Evolutionary conservation across 345 rosid genomes (phyloP).

Genomic region (Gossypium rotundifolium): DNA sequence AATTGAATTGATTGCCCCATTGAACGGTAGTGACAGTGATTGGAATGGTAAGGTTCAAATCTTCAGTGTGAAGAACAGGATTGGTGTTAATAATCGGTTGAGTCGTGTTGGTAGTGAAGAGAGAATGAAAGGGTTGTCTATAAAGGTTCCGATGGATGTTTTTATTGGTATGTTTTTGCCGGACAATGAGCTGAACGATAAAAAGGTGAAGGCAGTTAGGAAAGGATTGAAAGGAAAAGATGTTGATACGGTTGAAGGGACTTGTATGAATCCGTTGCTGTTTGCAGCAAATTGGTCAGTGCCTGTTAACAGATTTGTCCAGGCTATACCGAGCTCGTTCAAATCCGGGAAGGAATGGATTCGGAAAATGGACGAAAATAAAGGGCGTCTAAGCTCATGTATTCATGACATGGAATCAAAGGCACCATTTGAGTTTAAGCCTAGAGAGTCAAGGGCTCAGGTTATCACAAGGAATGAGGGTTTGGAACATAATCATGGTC

Average conservation of each 20-base stretch:
- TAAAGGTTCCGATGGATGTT: constrained; percentile 40
- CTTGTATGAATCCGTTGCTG: constrained; percentile 49
- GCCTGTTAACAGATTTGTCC: constrained; percentile 43
- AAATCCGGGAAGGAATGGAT: constrained; percentile 35
- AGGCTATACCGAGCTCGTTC: constrained; percentile 48
- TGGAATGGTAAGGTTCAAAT: constrained; percentile 20
- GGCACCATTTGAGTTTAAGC: constrained; percentile 18
- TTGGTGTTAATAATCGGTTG: constrained; percentile 9
- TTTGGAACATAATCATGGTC: constrained; percentile 14
- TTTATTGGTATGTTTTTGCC: constrained; percentile 33
- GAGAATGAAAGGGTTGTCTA: constrained; percentile 37
- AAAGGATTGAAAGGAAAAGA: constrained; percentile 27
- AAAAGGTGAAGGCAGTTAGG: constrained; percentile 22
- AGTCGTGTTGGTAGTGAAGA: constrained; percentile 30
- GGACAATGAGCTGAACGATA: constrained; percentile 18
- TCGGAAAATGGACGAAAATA: constrained; percentile 32
- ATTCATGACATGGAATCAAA: constrained; percentile 21
- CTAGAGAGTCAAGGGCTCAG: constrained; percentile 14
- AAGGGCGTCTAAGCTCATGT: constrained; percentile 12
- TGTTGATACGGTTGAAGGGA: constrained; percentile 27
- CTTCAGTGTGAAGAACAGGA: constrained; percentile 20
- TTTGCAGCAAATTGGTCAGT: constrained; percentile 56
- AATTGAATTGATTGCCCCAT: constrained; percentile 17
- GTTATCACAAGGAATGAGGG: constrained; percentile 13
- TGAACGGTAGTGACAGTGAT: constrained; percentile 20